Base-by-base conservation (phyloP, 768 basidiomycete species). In the Aureoboletus auriporus region DNA sequence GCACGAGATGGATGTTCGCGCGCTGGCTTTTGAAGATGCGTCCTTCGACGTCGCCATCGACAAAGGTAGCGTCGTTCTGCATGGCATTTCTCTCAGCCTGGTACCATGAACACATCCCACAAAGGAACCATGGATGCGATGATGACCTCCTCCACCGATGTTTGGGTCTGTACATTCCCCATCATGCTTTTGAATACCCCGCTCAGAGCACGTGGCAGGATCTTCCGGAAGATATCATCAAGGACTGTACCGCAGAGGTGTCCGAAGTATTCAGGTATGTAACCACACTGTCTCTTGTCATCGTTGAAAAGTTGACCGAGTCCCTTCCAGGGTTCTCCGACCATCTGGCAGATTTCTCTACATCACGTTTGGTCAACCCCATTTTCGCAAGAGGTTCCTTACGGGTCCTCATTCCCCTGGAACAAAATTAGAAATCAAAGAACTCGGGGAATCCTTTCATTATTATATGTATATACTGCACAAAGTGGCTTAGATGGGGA, bases 311-410 rank as follows among this genome's bases (percentile, higher is more conserved):
- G 35, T 20, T 37, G 17, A 39, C 8, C 29, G 31, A 16, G 16
- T 42, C 11, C 12, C 34, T 40, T 16, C 13, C 52, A 89, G 88
- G 55, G 79, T 89, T 8, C 75, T 92, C 16, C 75, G 76, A n/a
- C 61, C 68, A n/a, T 67, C 52, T 2, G 85, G 86, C 0, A 53
- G 71, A 3, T 89, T 92, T 65, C 65, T 93, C 39, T 91, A 92
- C 63, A 67, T 93, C 49, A 93, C 90, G 5, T 91, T 93, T 55
- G 91, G 90, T 5, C 91, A 93, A 62, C 91, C 91, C 1, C 91
- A 93, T 62, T 93, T 93, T 63, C 83, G 91, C 35, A 73, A 75
- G 47, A 80, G 80, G 16, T 90, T 81, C 64, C 69, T 93, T 14
- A 75, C 70, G 4, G 64, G 64, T 28, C 28, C 52, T 1, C 59